Conservation (phyloP, 371 early-diverging fungal species). For the Zancudomyces culisetae region DNA sequence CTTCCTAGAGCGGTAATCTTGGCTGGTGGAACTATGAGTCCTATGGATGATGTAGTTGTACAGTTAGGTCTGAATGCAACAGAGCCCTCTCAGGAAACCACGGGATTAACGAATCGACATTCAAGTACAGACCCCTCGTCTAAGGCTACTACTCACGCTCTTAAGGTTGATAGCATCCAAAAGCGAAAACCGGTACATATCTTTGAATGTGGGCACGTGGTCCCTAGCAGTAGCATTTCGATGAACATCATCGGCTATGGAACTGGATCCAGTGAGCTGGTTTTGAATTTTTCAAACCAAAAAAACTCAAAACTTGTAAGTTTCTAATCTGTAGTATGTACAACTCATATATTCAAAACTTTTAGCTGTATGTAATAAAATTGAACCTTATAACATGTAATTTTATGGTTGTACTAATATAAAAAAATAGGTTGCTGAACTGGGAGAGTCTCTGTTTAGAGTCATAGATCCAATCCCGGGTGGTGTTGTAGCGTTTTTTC, state of each 20-base stretch:
- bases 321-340: too few relatives aligned
- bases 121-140: too few relatives aligned
- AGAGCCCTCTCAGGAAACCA: too few relatives aligned
- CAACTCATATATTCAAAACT: too few relatives aligned
- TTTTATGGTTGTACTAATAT: too few relatives aligned
- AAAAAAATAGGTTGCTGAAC: constrained; percentile 36
- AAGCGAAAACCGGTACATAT: background rate
- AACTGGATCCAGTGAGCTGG: constrained; percentile 35
- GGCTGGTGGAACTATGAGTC: constrained; percentile 95
- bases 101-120: too few relatives aligned
- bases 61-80: constrained; percentile 9
- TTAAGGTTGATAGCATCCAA: too few relatives aligned
- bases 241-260: constrained; percentile 40
- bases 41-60: constrained; percentile 30
- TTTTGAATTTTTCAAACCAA: constrained; percentile 53
- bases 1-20: constrained; percentile 70
- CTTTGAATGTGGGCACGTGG: constrained; percentile 16
- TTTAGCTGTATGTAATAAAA: too few relatives aligned
- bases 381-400: too few relatives aligned
- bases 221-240: constrained; percentile 7
- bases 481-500: constrained; percentile 88
- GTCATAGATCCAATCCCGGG: constrained; percentile 68
- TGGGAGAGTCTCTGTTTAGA: constrained; percentile 49
- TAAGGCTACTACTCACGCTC: too few relatives aligned
- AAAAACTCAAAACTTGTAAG: too few relatives aligned